Percentiles rank a stretch among this genome's conserved stretches.
Conservation (phyloP, 352 stramenopile species). For the Globisporangium solare region DNA sequence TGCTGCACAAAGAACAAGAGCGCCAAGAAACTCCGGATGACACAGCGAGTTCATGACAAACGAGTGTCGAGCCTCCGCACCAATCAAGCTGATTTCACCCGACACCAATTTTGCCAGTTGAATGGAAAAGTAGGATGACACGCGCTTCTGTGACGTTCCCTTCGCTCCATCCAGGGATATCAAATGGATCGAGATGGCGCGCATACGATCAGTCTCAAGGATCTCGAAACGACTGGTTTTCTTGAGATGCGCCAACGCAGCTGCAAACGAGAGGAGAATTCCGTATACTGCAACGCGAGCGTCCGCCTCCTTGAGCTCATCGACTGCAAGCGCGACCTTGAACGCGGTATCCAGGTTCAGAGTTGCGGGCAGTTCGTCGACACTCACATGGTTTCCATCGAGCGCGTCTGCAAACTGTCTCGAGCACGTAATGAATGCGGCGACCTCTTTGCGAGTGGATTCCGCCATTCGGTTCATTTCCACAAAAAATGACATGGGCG, state of each 20-base stretch:
- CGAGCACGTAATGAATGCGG: slow-evolving; percentile 26
- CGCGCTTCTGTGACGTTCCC: neutral
- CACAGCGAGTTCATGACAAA: slow-evolving; percentile 23
- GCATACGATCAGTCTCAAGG: slow-evolving; percentile 17
- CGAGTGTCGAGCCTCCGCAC: slow-evolving; percentile 6
- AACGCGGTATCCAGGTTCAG: slow-evolving; percentile 21
- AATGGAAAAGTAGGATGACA: slow-evolving; percentile 9
- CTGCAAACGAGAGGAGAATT: slow-evolving; percentile 20
- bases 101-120: slow-evolving; percentile 19
- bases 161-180: slow-evolving; percentile 5
- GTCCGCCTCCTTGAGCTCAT: slow-evolving; percentile 19
- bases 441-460: slow-evolving; percentile 20
- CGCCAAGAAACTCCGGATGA: slow-evolving; percentile 20
- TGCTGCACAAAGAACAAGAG: slow-evolving; percentile 22
- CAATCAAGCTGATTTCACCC: slow-evolving; percentile 3
- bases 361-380: slow-evolving; percentile 11
- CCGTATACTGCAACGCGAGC: slow-evolving; percentile 18
- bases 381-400: slow-evolving; percentile 4
- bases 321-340: slow-evolving; percentile 24
- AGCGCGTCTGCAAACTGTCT: slow-evolving; percentile 13
- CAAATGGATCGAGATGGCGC: slow-evolving; percentile 21
- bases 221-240: slow-evolving; percentile 1
- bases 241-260: slow-evolving; percentile 1
- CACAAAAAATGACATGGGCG: slow-evolving; percentile 15
- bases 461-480: slow-evolving; percentile 21